A percentile compares a stretch with the other conserved stretches of the same genome.
phyloP scores from a whole-genome alignment of 1,284 basidiomycete genomes.

The Leccinum fallax region DNA sequence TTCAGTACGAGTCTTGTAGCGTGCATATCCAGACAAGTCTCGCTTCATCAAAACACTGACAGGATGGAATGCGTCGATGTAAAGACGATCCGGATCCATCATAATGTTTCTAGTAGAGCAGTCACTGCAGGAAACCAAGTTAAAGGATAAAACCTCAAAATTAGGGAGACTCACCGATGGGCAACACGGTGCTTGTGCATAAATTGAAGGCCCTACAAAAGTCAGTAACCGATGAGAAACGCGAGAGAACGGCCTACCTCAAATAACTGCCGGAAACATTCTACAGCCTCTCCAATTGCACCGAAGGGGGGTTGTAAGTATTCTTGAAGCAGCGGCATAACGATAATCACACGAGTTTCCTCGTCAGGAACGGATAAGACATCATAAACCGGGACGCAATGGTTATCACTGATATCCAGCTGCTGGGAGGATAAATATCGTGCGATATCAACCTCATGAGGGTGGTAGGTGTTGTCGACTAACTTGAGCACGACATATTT shows the following conservation, averaged over 20 bases:
- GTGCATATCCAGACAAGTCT: conserved; percentile 24
- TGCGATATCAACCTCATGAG: conserved; percentile 32
- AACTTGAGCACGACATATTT: conserved; percentile 35
- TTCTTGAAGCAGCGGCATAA: conserved; percentile 35
- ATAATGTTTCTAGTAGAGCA: conserved; percentile 37
- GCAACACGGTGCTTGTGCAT: conserved; percentile 28
- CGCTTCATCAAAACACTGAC: conserved; percentile 11
- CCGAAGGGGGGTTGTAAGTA: conserved; percentile 28
- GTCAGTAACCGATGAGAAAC: background rate
- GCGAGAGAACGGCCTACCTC: conserved; percentile 28
- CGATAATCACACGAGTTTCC: conserved; percentile 20
- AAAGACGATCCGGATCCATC: conserved; percentile 36
- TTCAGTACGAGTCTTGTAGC: conserved; percentile 30
- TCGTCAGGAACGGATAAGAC: conserved; percentile 19
- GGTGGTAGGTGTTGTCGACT: conserved; percentile 16
- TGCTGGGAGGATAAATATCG: conserved; percentile 20
- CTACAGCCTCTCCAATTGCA: conserved; percentile 38
- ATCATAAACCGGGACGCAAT: conserved; percentile 40
- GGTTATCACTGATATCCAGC: conserved; percentile 18
- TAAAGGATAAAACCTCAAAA: fast-evolving
- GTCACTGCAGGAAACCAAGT: conserved; percentile 6
- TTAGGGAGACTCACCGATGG: conserved; percentile 10
- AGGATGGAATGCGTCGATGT: conserved; percentile 32
- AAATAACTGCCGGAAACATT: conserved; percentile 39
- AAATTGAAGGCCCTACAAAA: conserved; percentile 22